These are phyloP conservation scores for Pichia cactophila DNA, from an alignment of 1,139 yeast species.

Conservation along the genomic window DNA sequence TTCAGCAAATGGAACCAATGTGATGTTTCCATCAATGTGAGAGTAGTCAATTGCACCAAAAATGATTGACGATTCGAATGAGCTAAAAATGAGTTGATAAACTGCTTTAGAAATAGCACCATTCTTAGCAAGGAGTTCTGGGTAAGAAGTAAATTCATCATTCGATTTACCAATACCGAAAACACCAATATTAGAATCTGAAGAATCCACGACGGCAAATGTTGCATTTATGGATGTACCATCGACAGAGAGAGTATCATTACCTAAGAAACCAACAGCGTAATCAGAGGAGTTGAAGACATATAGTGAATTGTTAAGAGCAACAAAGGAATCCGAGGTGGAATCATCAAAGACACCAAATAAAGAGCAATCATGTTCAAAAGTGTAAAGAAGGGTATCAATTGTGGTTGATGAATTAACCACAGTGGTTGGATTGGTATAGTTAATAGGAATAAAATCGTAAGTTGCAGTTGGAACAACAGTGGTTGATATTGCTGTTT, in stretches of 20 bases:
- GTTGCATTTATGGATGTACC: conserved; percentile 37
- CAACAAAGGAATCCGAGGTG: conserved; percentile 38
- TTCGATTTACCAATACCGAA: conserved; percentile 46
- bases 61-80: conserved; percentile 34
- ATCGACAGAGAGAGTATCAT: conserved; percentile 39
- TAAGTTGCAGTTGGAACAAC: background rate
- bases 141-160: conserved; percentile 33
- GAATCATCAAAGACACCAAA: conserved; percentile 43
- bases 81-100: conserved; percentile 40
- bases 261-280: conserved; percentile 14
- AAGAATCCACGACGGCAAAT: conserved; percentile 46
- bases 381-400: conserved; percentile 1
- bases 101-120: conserved; percentile 45
- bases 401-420: background rate
- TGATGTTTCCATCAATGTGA: conserved; percentile 38
- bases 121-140: conserved; percentile 27
- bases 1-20: conserved; percentile 33
- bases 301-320: conserved; percentile 27
- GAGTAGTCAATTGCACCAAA: conserved; percentile 51
- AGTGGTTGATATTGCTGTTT: conserved; percentile 3
- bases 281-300: conserved; percentile 53
- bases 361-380: conserved; percentile 26
- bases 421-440: background rate
- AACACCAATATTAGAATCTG: conserved; percentile 47
- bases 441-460: conserved; percentile 1